phyloP scores from a whole-genome alignment of 768 basidiomycete species.

The Cantharellus anzutake region DNA sequence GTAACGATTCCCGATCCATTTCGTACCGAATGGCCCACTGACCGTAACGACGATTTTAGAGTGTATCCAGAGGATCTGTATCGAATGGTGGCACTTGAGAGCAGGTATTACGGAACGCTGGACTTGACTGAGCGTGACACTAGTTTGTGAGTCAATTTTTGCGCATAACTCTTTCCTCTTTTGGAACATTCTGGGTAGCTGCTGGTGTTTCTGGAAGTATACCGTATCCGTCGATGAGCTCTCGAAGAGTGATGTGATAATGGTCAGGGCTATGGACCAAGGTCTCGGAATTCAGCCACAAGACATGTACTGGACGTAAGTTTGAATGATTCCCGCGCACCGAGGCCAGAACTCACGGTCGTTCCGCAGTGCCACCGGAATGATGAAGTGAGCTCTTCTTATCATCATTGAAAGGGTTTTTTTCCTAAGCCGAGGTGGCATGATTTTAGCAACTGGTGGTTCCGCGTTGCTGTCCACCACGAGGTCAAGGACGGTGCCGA shows the following conservation, averaged over 20 bases:
- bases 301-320: not conserved
- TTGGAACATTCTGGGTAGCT: slow-evolving; percentile 13
- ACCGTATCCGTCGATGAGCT: slow-evolving; percentile 21
- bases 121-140: slow-evolving; percentile 30
- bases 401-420: not conserved
- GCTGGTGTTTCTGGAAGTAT: slow-evolving; percentile 43
- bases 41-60: not conserved
- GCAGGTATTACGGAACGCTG: slow-evolving; percentile 29
- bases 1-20: not conserved
- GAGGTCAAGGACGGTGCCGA: slow-evolving; percentile 13
- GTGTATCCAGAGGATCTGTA: not conserved
- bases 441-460: slow-evolving; percentile 32
- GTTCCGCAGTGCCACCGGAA: not conserved
- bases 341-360: not conserved
- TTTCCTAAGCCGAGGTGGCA: slow-evolving; percentile 39
- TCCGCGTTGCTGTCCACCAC: slow-evolving; percentile 30
- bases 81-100: slow-evolving; percentile 12
- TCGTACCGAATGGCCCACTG: not conserved
- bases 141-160: slow-evolving; percentile 21
- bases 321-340: not conserved
- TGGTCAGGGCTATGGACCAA: not conserved
- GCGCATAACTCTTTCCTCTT: not conserved
- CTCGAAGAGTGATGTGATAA: slow-evolving; percentile 19
- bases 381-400: not conserved
- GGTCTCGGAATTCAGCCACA: not conserved